Evolutionary conservation across 345 rosid species (phyloP), one percentile per base, ranked within the genome.

Genomic region (Populus pruinosa): DNA sequence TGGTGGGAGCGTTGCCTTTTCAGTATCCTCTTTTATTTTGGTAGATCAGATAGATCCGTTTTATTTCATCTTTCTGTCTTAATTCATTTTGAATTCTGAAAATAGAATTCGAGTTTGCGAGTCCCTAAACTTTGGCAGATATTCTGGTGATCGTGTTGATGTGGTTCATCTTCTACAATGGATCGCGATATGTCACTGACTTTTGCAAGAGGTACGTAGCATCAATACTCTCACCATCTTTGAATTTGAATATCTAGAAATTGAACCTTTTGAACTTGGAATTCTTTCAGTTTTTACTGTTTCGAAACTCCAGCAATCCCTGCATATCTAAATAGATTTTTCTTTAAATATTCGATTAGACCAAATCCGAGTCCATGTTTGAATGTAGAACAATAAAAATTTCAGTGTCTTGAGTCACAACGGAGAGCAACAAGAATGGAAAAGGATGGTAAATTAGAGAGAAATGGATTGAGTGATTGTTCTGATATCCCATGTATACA

Each of bases 1-100:
- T 96, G 97, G 99, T 96, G 97, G 99, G 98, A 96, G 86, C 96
- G 99, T 49, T 93, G 77, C 77, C 93, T 96, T 76, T 92, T 96
- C 93, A 96, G 99, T 93, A 93, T 95, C 99, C 97, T 87, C 72
- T 33, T 33, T 33, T 33, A 33, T 33, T 33, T 33, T 33, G 0
- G 5, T 33, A 33, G 36, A 36, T 63, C 55, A 14, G 33, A 5
- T 3, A 27, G 31, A 2, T 63, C 16, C 2, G 74, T 71, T 76
- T 64, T 25, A 2, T 5, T 16, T 76, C 62, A 73, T 70, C 38
- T 68, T 25, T 29, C 17, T 69, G 69, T 29, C 20, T 38, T 13
- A n/a, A 56, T 38, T 61, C 9, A 3, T 9, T 27, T 39, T 76
- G 67, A 12, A 66, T 67, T 33, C 36, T 33, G 36, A 33, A 33